These are phyloP conservation scores for Pichia sp. DNA, from an alignment of 1,139 yeast genomes.

Conservation along the genomic window DNA sequence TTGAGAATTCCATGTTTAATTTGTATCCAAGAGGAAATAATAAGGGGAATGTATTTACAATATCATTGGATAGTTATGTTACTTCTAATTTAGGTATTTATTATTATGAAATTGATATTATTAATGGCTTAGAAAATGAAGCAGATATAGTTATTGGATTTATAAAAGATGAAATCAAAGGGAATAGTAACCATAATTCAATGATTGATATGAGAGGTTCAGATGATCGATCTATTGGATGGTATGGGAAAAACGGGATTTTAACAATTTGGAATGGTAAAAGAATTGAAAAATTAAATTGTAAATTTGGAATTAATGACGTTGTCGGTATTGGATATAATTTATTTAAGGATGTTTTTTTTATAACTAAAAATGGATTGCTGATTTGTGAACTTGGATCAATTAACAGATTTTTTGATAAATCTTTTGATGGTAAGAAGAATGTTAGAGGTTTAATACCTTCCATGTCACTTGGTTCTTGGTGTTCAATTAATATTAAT, in stretches of 20 bases:
- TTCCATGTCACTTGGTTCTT: conserved; percentile 43
- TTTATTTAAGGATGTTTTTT: conserved; percentile 55
- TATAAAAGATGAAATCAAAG: conserved; percentile 23
- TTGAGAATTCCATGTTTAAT: conserved; percentile 10
- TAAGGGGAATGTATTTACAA: conserved; percentile 7
- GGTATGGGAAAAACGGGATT: conserved; percentile 55
- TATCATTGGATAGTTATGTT: conserved; percentile 3
- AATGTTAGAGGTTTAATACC: conserved; percentile 32
- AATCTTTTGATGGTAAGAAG: conserved; percentile 9
- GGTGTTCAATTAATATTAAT: conserved; percentile 53
- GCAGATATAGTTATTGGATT: conserved; percentile 41
- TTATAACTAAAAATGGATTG: conserved; percentile 80
- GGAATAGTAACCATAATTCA: conserved; percentile 2
- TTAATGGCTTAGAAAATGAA: conserved; percentile 33
- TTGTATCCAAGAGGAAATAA: conserved; percentile 9
- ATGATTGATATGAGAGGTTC: conserved; percentile 36
- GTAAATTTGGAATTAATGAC: conserved; percentile 51
- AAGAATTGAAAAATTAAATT: conserved; percentile 35
- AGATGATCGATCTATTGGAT: conserved; percentile 48
- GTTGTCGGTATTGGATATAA: conserved; percentile 82
- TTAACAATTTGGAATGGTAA: conserved; percentile 34
- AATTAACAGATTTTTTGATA: conserved; percentile 6
- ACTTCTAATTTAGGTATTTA: conserved; percentile 37
- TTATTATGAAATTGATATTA: conserved; percentile 49
- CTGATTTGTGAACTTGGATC: conserved; percentile 41